Conservation (phyloP, 176 grass and related monocot species). For the Tuctoria greenei region DNA sequence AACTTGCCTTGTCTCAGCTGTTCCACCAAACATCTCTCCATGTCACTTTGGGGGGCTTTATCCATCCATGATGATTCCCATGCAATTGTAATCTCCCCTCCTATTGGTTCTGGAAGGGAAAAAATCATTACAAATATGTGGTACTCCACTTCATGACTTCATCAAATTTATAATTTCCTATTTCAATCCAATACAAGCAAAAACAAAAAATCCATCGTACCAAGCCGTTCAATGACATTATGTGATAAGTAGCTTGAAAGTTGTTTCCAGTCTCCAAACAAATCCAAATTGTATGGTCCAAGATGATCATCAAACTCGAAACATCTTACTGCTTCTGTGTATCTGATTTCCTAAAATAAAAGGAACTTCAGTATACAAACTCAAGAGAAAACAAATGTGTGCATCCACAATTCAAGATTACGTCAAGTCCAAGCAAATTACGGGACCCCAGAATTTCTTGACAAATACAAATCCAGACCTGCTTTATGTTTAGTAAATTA, state of each 20-base stretch:
- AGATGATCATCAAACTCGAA: slow-evolving; percentile 81
- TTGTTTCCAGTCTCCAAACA: slow-evolving; percentile 70
- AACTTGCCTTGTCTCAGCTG: slow-evolving; percentile 65
- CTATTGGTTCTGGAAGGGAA: slow-evolving; percentile 66
- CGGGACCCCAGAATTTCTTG: neutral
- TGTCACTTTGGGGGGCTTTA: slow-evolving; percentile 61
- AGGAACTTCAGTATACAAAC: slow-evolving; percentile 33
- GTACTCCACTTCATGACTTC: slow-evolving; percentile 1
- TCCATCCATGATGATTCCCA: slow-evolving; percentile 68
- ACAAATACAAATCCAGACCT: neutral
- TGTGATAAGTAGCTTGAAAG: slow-evolving; percentile 73
- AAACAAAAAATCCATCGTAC: slow-evolving; percentile 37
- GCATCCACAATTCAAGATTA: neutral
- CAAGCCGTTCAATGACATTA: slow-evolving; percentile 66
- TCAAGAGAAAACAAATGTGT: neutral
- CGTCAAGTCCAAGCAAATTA: neutral
- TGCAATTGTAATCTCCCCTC: slow-evolving; percentile 81
- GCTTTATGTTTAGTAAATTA: neutral
- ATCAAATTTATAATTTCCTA: neutral
- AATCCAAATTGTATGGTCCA: slow-evolving; percentile 75
- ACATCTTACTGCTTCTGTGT: slow-evolving; percentile 68
- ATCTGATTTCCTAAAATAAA: slow-evolving; percentile 80
- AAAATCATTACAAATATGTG: slow-evolving; percentile 2
- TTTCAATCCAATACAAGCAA: neutral
- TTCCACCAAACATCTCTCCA: slow-evolving; percentile 67